phyloP scores from a whole-genome alignment of 805 yeast genomes.

The Grigorovia humatica region DNA sequence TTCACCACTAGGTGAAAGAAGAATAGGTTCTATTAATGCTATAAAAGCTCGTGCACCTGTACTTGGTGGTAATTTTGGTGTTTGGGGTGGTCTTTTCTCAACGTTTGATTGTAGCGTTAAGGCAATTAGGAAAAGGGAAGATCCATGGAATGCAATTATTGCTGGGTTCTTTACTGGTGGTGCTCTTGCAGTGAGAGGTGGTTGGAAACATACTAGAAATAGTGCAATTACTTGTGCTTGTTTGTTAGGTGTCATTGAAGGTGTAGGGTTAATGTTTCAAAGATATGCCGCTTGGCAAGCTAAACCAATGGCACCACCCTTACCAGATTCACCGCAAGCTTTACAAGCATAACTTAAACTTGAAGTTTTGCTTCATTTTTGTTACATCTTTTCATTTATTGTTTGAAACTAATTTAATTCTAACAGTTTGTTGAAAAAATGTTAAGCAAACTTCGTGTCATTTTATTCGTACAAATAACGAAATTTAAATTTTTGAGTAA shows the following conservation, averaged over 20 bases:
- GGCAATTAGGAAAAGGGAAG: constrained; percentile 94
- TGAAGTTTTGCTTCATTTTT: neutral
- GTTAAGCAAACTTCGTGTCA: no score
- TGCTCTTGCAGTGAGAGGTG: constrained; percentile 95
- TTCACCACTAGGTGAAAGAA: constrained; percentile 94
- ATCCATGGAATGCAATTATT: constrained; percentile 95
- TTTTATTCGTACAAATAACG: no score
- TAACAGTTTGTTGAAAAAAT: no score
- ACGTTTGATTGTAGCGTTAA: constrained; percentile 93
- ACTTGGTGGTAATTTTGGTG: constrained; percentile 97
- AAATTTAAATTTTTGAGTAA: no score
- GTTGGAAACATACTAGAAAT: constrained; percentile 93
- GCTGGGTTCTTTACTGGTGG: constrained; percentile 99
- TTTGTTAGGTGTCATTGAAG: constrained; percentile 92
- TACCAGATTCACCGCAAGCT: constrained; percentile 36
- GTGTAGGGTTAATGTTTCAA: constrained; percentile 94
- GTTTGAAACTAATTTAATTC: no score
- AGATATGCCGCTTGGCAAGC: constrained; percentile 80
- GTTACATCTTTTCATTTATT: neutral
- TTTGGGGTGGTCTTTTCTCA: constrained; percentile 98
- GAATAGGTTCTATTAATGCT: constrained; percentile 80
- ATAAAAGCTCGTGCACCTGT: constrained; percentile 96
- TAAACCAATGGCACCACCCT: constrained; percentile 55
- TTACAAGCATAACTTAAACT: constrained; percentile 21
- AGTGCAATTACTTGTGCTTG: constrained; percentile 97